Percentiles rank a stretch among this genome's conserved stretches.
phyloP scores from a whole-genome alignment of 2,329 filamentous ascomycete species.

The Neodidymelliopsis sp. region DNA sequence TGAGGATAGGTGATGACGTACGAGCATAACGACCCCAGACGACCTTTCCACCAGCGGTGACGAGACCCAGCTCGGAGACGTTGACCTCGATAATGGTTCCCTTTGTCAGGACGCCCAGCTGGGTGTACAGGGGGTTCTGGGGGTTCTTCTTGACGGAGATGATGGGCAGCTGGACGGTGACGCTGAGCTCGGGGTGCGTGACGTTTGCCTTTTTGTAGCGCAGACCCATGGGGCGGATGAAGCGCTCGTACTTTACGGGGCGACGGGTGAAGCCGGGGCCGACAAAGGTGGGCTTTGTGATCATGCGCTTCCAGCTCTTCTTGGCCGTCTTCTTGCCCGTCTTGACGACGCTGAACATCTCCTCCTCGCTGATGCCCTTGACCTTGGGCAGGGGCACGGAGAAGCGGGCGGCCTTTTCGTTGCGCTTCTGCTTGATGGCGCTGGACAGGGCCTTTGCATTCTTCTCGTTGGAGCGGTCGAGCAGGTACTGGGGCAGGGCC shows the following conservation, averaged over 20 bases:
- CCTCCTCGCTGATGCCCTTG: constrained; percentile 90
- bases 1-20: constrained; percentile 6
- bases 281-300: constrained; percentile 88
- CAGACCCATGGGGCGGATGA: constrained; percentile 65
- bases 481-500: constrained; percentile 88
- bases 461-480: constrained; percentile 77
- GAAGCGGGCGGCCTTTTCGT: constrained; percentile 90
- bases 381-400: constrained; percentile 93
- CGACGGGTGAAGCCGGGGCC: constrained; percentile 87
- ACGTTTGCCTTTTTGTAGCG: constrained; percentile 81
- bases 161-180: constrained; percentile 80
- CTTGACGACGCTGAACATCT: constrained; percentile 95
- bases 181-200: constrained; percentile 77
- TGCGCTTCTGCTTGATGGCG: constrained; percentile 93
- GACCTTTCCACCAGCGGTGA: constrained; percentile 86
- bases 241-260: constrained; percentile 74
- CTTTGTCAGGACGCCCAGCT: constrained; percentile 77
- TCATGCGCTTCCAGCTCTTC: constrained; percentile 79
- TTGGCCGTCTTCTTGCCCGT: constrained; percentile 86
- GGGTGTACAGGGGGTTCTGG: constrained; percentile 87
- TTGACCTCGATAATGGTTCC: constrained; percentile 81
- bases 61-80: constrained; percentile 87
- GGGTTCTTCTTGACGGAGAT: constrained; percentile 81
- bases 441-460: constrained; percentile 78
- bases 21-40: constrained; percentile 48